Percentiles rank a stretch among this genome's conserved stretches.
Evolutionary conservation across 2,329 filamentous ascomycete genomes (phyloP).

Genomic region (Rugonectria rugulosa): DNA sequence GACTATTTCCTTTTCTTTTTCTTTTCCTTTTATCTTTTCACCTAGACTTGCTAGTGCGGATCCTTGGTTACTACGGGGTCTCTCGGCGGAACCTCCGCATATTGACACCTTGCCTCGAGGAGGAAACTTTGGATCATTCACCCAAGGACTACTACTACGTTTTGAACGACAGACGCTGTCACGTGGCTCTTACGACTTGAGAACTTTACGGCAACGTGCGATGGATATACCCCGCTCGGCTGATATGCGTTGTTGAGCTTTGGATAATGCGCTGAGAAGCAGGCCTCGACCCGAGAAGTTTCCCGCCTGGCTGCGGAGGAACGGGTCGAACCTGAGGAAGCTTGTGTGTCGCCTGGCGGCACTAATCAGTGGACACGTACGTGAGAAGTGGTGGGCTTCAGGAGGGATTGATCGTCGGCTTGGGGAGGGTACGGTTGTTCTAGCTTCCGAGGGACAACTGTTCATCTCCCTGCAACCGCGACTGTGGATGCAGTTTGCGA

Average conservation of each 20-base stretch:
- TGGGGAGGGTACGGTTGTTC: slow-evolving; percentile 35
- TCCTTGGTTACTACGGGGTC: slow-evolving; percentile 41
- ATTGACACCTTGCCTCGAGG: slow-evolving; percentile 39
- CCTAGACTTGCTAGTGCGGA: slow-evolving; percentile 41
- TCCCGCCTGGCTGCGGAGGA: slow-evolving; percentile 24
- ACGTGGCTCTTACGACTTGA: slow-evolving; percentile 48
- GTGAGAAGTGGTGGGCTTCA: slow-evolving; percentile 45
- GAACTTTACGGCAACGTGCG: slow-evolving; percentile 48
- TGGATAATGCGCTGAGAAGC: slow-evolving; percentile 39
- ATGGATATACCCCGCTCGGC: slow-evolving; percentile 53
- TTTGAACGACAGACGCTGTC: slow-evolving; percentile 47
- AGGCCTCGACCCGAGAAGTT: slow-evolving; percentile 35
- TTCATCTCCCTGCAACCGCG: background rate
- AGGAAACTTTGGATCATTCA: slow-evolving; percentile 44
- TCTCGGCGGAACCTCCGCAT: slow-evolving; percentile 37
- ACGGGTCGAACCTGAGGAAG: slow-evolving; percentile 37
- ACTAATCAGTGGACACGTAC: slow-evolving; percentile 41
- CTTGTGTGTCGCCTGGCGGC: slow-evolving; percentile 35
- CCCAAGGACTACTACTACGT: slow-evolving; percentile 44
- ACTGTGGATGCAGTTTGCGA: slow-evolving; percentile 1
- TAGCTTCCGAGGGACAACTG: slow-evolving; percentile 32
- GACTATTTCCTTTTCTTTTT: slow-evolving; percentile 31
- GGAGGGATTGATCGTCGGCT: slow-evolving; percentile 40
- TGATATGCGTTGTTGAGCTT: slow-evolving; percentile 48
- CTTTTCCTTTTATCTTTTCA: slow-evolving; percentile 38